Evolutionary conservation across 192 early-diverging fungal genomes (phyloP), one percentile per base, ranked within the genome.

Genomic region (Cladochytrium replicatum): DNA sequence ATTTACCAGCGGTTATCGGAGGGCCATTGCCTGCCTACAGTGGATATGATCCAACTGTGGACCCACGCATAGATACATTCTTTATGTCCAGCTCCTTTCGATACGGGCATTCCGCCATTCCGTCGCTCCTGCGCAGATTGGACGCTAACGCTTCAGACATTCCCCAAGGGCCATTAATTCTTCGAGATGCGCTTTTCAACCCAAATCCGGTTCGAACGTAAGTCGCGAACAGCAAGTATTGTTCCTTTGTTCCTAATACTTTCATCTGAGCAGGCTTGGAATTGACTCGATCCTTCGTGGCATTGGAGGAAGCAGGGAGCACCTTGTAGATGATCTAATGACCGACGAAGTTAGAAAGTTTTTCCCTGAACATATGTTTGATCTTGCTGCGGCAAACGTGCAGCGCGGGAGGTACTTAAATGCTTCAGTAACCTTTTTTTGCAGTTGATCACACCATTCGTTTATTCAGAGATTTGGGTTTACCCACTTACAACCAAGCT

Each of bases 381-480:
- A 37, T 17, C 13, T 13, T 37, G 13, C 17, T 13, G 13, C 17
- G 13, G 17, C 34, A 37, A 37, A 37, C 17, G 34, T 13, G 17
- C 34, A 13, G 13, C 34, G 34, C 34, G 17, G 17, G 13, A 13
- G 13, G 13, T 17, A 37, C 34, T 17, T 17, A 37, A 37, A 17
- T 37, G 68, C 55, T 25, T 13, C 29, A 63, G n/a, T 17, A 37
- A 37, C 34, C 34, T 37, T 37, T 37, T 37, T 13, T 13, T 37
- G 13, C 17, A 17, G 34, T 17, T 37, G 34, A 13, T 37, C 17
- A 17, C 13, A 37, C 13, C 17, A 37, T 37, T 37, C 34, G 17
- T 13, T 13, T 13, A 37, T 13, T 13, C 13, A 37, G 34, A 37
- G 34, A 37, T 17, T 13, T 37, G 34, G 34, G 34, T 37, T 13